These are phyloP conservation scores for Cornus controversa DNA, from an alignment of 148 eudicot genomes.

Conservation along the genomic window DNA sequence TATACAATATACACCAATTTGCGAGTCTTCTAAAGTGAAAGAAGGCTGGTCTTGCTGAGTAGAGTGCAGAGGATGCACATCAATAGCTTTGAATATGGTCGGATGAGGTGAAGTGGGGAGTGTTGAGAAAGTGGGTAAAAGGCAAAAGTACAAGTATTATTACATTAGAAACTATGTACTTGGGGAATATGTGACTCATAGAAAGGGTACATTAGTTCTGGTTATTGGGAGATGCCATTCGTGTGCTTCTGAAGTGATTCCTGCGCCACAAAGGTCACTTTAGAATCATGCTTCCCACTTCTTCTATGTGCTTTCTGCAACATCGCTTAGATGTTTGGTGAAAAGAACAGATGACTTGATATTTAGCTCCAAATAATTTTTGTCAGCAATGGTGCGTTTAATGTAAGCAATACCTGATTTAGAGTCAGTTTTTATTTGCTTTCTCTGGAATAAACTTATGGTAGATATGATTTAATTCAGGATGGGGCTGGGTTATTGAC, in stretches of 20 bases:
- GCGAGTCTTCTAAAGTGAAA: neutral
- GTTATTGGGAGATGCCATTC: neutral
- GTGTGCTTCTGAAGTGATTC: neutral
- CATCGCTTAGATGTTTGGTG: neutral
- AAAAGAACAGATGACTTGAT: no score
- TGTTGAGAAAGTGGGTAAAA: neutral
- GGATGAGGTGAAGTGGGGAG: neutral
- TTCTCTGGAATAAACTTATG: neutral
- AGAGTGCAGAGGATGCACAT: neutral
- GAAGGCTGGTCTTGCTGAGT: neutral
- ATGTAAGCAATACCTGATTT: constrained; percentile 3
- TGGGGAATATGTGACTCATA: neutral
- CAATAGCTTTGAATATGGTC: neutral
- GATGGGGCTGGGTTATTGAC: neutral
- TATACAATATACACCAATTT: neutral
- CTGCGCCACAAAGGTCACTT: no score
- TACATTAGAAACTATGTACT: neutral
- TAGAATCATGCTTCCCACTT: no score
- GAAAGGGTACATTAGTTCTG: neutral
- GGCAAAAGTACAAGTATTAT: neutral
- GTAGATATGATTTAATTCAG: neutral
- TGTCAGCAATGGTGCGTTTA: neutral
- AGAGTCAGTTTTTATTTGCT: neutral
- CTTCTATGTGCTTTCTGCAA: neutral
- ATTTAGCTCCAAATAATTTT: no score